These are phyloP conservation scores for Paramecium tetraurelia DNA, from an alignment of 73 alveolate genomes.

Conservation along the genomic window DNA sequence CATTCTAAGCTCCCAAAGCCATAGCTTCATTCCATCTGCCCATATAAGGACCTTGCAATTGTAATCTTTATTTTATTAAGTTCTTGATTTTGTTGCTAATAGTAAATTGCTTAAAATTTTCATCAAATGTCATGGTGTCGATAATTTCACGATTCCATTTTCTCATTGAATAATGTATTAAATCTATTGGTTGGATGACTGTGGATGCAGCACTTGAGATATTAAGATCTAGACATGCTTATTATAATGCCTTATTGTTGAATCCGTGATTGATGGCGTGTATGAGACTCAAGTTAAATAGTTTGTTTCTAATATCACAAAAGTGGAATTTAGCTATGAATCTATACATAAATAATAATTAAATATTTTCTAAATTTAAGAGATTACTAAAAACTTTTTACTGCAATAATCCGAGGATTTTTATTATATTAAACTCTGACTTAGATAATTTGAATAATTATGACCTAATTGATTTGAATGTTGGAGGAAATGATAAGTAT, in stretches of 20 bases:
- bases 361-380: neutral
- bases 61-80: slow-evolving; percentile 62
- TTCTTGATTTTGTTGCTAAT: neutral
- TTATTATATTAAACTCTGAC: neutral
- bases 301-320: neutral
- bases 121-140: slow-evolving; percentile 22
- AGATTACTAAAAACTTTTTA: neutral
- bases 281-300: neutral
- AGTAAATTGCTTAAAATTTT: slow-evolving; percentile 40
- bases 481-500: neutral
- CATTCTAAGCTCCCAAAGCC: slow-evolving; percentile 68
- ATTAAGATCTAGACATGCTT: slow-evolving; percentile 42
- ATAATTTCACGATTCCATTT: slow-evolving; percentile 58
- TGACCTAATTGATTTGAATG: neutral
- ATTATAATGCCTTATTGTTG: slow-evolving; percentile 48
- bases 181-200: slow-evolving; percentile 32
- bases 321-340: neutral
- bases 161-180: slow-evolving; percentile 48
- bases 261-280: slow-evolving; percentile 55
- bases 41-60: slow-evolving; percentile 62
- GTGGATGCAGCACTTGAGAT: slow-evolving; percentile 25
- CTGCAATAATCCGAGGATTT: neutral
- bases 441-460: neutral
- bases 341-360: neutral
- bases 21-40: slow-evolving; percentile 80